Conservation (phyloP, 192 early-diverging fungal genomes). For the Coemansia sp. region DNA sequence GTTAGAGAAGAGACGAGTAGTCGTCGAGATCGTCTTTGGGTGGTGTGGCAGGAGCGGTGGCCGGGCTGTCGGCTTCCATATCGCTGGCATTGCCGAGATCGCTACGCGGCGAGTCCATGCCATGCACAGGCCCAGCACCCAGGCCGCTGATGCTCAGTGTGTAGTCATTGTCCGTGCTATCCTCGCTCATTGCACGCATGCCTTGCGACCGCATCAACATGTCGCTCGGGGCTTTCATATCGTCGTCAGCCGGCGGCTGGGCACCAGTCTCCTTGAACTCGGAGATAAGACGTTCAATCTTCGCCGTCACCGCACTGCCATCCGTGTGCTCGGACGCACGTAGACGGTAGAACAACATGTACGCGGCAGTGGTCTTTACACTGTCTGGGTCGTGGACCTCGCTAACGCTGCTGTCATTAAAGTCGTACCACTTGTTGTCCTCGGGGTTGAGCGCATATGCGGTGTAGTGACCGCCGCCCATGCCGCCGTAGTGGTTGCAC, state of each 20-base stretch:
- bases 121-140: neutral
- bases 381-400: conserved; percentile 18
- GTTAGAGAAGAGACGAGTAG: neutral
- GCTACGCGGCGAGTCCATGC: conserved; percentile 12
- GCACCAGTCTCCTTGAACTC: conserved; percentile 12
- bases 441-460: conserved; percentile 70
- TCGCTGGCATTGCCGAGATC: conserved; percentile 24
- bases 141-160: neutral
- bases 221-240: neutral
- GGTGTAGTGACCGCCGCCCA: conserved; percentile 86
- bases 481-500: conserved; percentile 80
- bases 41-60: neutral
- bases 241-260: neutral
- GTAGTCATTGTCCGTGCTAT: neutral
- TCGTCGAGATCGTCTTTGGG: neutral
- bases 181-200: conserved; percentile 7
- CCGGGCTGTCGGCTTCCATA: conserved; percentile 10
- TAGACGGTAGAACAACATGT: conserved; percentile 52
- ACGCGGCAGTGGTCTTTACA: conserved; percentile 40
- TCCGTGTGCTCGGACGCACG: conserved; percentile 1
- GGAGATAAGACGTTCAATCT: conserved; percentile 28
- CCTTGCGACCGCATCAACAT: conserved; percentile 13
- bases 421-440: conserved; percentile 74
- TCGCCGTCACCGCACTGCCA: conserved; percentile 2
- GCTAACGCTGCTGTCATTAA: conserved; percentile 71